phyloP scores from a whole-genome alignment of 129 eudicot species.

The Oenanthe sinensis region DNA sequence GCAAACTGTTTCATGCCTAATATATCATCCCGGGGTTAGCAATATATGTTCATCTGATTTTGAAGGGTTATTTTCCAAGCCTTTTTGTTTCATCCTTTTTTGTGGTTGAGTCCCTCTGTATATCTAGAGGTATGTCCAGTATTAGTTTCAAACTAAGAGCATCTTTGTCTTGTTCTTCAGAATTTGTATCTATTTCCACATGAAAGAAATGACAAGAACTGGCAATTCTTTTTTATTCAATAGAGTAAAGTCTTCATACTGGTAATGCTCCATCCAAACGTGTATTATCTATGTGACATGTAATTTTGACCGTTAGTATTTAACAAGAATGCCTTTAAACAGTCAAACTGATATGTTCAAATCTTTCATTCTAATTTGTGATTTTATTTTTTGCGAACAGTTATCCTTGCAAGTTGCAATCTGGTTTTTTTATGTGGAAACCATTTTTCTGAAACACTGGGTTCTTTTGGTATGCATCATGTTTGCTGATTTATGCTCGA shows the following conservation, averaged over 20 bases:
- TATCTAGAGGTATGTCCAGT: background rate
- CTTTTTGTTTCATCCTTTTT: background rate
- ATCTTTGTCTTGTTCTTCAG: background rate
- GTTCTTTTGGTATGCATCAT: background rate
- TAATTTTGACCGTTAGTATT: background rate
- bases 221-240: background rate
- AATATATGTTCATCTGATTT: background rate
- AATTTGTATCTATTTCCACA: background rate
- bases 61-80: background rate
- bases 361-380: background rate
- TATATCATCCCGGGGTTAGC: background rate
- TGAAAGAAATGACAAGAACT: background rate
- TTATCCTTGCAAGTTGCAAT: background rate
- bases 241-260: background rate
- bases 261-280: background rate
- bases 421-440: background rate
- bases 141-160: background rate
- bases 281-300: background rate
- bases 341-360: background rate
- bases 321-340: background rate
- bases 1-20: background rate
- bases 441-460: background rate
- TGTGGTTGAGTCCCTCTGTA: background rate
- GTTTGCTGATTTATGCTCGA: background rate
- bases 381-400: too few relatives aligned